A percentile compares a stretch with the other conserved stretches of the same genome.
phyloP scores from a whole-genome alignment of 2,329 filamentous ascomycete species.

The Coniella lustricola region DNA sequence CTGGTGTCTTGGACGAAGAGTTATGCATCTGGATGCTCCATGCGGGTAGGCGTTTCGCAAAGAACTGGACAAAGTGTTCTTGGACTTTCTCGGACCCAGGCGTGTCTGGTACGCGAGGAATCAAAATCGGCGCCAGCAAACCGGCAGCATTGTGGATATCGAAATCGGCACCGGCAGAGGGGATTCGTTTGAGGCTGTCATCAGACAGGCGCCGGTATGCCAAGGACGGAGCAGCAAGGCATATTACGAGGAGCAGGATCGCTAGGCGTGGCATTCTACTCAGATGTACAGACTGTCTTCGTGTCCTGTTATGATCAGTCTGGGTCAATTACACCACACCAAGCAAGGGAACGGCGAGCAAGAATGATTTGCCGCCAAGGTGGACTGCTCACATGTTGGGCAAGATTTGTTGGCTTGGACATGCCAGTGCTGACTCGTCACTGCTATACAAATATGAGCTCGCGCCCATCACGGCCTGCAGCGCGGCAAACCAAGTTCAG shows the following conservation, averaged over 20 bases:
- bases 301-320: not conserved
- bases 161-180: conserved; percentile 58
- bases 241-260: conserved; percentile 8
- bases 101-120: conserved; percentile 68
- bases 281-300: not conserved
- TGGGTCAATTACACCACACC: not conserved
- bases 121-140: conserved; percentile 69
- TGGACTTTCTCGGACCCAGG: conserved; percentile 59
- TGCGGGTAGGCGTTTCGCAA: conserved; percentile 55
- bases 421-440: not conserved
- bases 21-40: conserved; percentile 72
- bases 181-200: conserved; percentile 35
- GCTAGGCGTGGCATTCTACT: not conserved
- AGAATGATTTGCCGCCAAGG: no score
- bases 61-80: conserved; percentile 67
- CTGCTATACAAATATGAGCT: not conserved
- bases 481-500: not conserved
- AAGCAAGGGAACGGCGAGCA: not conserved
- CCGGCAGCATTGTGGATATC: conserved; percentile 55
- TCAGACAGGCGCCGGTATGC: conserved; percentile 23
- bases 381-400: not conserved
- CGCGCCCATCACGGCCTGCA: conserved; percentile 12
- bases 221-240: conserved; percentile 7
- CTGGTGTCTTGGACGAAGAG: conserved; percentile 63
- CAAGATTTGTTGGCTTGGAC: not conserved